phyloP scores from a whole-genome alignment of 2,329 filamentous ascomycete genomes.

The Alternaria triticina region DNA sequence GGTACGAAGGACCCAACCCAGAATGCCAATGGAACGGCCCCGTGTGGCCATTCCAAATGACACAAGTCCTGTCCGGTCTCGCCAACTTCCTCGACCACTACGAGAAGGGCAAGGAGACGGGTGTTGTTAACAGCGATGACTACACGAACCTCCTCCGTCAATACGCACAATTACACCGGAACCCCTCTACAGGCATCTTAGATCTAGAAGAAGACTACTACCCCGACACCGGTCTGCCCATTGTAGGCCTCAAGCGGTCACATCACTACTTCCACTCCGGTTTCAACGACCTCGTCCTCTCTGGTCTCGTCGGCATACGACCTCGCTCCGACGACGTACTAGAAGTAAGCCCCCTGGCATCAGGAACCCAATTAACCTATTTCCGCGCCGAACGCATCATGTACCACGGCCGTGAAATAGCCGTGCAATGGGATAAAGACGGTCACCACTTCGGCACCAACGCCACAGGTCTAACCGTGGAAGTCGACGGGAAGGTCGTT shows the following conservation, averaged over 20 bases:
- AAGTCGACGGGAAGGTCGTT: constrained; percentile 45
- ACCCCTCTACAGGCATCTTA: constrained; percentile 37
- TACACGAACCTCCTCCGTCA: constrained; percentile 48
- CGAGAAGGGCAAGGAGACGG: constrained; percentile 27
- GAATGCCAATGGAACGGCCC: constrained; percentile 58
- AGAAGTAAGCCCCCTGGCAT: constrained; percentile 50
- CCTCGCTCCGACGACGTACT: constrained; percentile 48
- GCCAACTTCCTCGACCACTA: constrained; percentile 55
- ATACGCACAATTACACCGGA: constrained; percentile 53
- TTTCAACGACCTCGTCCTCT: constrained; percentile 51
- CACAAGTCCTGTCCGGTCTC: constrained; percentile 50
- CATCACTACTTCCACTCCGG: constrained; percentile 57
- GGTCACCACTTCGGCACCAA: constrained; percentile 39
- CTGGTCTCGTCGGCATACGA: constrained; percentile 52
- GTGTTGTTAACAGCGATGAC: constrained; percentile 36
- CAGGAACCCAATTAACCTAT: constrained; percentile 42
- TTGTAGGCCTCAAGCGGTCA: constrained; percentile 52
- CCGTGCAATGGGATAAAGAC: constrained; percentile 51
- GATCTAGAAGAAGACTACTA: constrained; percentile 55
- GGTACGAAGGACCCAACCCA: constrained; percentile 45
- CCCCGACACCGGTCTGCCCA: constrained; percentile 50
- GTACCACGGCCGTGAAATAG: constrained; percentile 53
- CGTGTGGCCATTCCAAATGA: constrained; percentile 54
- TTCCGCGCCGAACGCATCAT: constrained; percentile 52
- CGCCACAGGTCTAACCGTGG: constrained; percentile 41